Evolutionary conservation across 2,329 filamentous ascomycete genomes (phyloP).

Genomic region (Fusarium napiforme): DNA sequence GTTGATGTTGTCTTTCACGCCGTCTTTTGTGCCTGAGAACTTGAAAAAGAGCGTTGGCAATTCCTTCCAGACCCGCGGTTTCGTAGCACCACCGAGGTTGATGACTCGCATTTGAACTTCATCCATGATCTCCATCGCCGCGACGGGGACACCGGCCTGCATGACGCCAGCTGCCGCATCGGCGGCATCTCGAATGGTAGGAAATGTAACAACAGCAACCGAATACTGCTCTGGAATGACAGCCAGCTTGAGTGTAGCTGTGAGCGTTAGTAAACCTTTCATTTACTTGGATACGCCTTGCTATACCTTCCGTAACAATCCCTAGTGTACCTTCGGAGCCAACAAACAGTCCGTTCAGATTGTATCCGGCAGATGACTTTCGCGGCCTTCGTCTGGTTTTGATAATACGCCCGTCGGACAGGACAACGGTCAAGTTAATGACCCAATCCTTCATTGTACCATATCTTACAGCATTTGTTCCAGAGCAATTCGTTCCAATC

Average conservation of each 20-base stretch:
- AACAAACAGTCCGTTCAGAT: conserved; percentile 82
- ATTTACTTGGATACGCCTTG: background rate
- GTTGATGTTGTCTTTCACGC: conserved; percentile 81
- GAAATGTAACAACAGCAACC: conserved; percentile 84
- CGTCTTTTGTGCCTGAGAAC: conserved; percentile 80
- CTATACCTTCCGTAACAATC: conserved; percentile 76
- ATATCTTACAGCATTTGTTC: conserved; percentile 83
- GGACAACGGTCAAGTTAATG: conserved; percentile 82
- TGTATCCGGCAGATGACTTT: conserved; percentile 86
- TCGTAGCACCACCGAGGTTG: conserved; percentile 77
- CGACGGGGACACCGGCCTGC: conserved; percentile 77
- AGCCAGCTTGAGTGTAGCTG: conserved; percentile 80
- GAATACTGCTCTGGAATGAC: conserved; percentile 80
- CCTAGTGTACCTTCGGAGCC: conserved; percentile 86
- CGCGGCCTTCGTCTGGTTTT: conserved; percentile 82
- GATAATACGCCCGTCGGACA: conserved; percentile 81
- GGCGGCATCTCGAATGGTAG: conserved; percentile 79
- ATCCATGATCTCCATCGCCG: conserved; percentile 88
- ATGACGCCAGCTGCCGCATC: conserved; percentile 80
- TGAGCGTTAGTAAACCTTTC: conserved; percentile 5
- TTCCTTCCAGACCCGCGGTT: conserved; percentile 77
- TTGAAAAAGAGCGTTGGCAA: conserved; percentile 85
- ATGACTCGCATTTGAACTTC: conserved; percentile 88
- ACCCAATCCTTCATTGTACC: conserved; percentile 92
- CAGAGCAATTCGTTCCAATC: conserved; percentile 82